A percentile compares a stretch with the other conserved stretches of the same genome.
These are phyloP conservation scores for Aspergillus eucalypticola DNA, from an alignment of 2,329 filamentous ascomycete genomes.

Conservation along the genomic window DNA sequence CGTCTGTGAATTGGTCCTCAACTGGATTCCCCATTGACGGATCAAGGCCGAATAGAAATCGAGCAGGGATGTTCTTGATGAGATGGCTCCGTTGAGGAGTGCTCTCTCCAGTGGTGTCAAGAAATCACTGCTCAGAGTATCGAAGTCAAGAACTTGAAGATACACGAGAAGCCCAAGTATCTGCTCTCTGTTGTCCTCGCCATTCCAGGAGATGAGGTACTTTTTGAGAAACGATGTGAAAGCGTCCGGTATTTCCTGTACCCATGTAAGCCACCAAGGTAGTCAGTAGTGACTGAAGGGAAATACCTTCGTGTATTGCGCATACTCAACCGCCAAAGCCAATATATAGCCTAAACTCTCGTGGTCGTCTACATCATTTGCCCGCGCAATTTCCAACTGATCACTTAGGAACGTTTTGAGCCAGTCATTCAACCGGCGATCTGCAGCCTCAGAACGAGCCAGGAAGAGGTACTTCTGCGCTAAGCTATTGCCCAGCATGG, in stretches of 20 bases:
- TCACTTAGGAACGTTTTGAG: constrained; percentile 42
- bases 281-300: background rate
- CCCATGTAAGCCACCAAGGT: constrained; percentile 6
- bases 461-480: constrained; percentile 73
- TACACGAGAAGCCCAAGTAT: constrained; percentile 39
- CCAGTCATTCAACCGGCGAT: constrained; percentile 40
- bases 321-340: constrained; percentile 36
- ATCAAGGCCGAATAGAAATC: constrained; percentile 68
- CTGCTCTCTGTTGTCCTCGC: constrained; percentile 53
- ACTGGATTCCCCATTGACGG: constrained; percentile 51
- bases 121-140: constrained; percentile 39
- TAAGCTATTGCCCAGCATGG: constrained; percentile 72
- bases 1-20: constrained; percentile 31
- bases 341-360: constrained; percentile 41
- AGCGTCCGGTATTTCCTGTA: constrained; percentile 35
- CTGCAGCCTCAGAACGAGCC: constrained; percentile 59
- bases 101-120: constrained; percentile 44
- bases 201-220: constrained; percentile 65
- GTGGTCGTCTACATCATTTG: constrained; percentile 49
- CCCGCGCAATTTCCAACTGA: constrained; percentile 35
- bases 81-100: constrained; percentile 38
- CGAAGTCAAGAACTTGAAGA: constrained; percentile 31
- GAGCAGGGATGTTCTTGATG: constrained; percentile 62
- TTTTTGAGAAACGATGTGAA: constrained; percentile 43
- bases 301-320: constrained; percentile 41